These are phyloP conservation scores for Amphirosellinia nigrospora DNA, from an alignment of 495 filamentous ascomycete genomes.

Conservation along the genomic window DNA sequence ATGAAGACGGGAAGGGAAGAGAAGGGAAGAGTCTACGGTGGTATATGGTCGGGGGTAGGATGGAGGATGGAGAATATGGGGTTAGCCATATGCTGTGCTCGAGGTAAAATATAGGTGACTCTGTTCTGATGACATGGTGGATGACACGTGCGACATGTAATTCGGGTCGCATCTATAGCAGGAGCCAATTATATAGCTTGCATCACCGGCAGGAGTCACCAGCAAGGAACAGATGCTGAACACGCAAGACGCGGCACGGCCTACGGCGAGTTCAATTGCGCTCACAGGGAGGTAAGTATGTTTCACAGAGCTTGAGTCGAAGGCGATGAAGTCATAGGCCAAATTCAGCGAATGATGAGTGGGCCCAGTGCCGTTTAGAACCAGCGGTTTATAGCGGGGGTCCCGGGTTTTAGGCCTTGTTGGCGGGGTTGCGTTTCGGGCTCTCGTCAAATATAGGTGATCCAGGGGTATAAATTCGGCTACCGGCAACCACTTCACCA, in stretches of 20 bases:
- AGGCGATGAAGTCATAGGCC: constrained; percentile 20
- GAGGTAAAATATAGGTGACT: constrained; percentile 1
- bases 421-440: neutral
- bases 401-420: neutral
- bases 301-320: neutral
- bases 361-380: neutral
- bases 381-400: constrained; percentile 17
- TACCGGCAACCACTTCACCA: constrained; percentile 1
- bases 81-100: neutral
- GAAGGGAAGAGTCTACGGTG: neutral
- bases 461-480: constrained; percentile 8
- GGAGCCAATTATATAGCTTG: constrained; percentile 12
- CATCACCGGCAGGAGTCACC: neutral
- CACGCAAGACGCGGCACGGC: neutral
- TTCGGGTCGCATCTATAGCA: neutral
- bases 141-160: constrained; percentile 9
- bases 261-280: neutral
- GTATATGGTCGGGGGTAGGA: neutral
- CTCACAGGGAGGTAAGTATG: constrained; percentile 14
- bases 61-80: neutral
- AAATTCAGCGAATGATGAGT: neutral
- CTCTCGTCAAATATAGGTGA: neutral
- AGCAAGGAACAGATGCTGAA: neutral
- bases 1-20: neutral
- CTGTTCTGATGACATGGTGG: neutral